Evolutionary conservation across 169 alveolate species (phyloP).

Genomic region (Plasmodium coatneyi): DNA sequence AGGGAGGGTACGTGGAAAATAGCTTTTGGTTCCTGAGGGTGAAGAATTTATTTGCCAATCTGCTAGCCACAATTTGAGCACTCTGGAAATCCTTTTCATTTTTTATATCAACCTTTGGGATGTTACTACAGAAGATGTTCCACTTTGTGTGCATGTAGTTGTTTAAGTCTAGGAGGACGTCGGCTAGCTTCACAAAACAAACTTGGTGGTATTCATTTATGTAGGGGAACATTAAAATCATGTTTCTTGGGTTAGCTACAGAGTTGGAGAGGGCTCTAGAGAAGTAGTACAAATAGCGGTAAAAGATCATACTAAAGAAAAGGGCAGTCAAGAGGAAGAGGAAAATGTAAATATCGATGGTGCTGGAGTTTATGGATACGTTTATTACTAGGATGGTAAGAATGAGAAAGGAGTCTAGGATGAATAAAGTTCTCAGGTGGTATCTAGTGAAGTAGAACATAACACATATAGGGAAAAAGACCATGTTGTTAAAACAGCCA

Average conservation of each 20-base stretch:
- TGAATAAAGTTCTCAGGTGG: slow-evolving; percentile 42
- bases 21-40: slow-evolving; percentile 39
- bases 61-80: neutral
- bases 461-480: slow-evolving; percentile 30
- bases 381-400: slow-evolving; percentile 9
- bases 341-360: slow-evolving; percentile 20
- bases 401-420: slow-evolving; percentile 10
- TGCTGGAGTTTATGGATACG: slow-evolving; percentile 30
- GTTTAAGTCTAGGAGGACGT: slow-evolving; percentile 48
- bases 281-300: slow-evolving; percentile 57
- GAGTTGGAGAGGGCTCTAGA: slow-evolving; percentile 22
- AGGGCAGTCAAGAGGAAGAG: slow-evolving; percentile 6
- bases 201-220: slow-evolving; percentile 57
- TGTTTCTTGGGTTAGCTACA: neutral
- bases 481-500: slow-evolving; percentile 54
- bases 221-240: slow-evolving; percentile 57
- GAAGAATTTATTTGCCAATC: slow-evolving; percentile 51
- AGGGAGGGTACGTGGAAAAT: slow-evolving; percentile 53
- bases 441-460: slow-evolving; percentile 43
- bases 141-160: slow-evolving; percentile 45
- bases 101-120: slow-evolving; percentile 11
- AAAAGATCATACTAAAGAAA: slow-evolving; percentile 26
- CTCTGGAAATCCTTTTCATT: slow-evolving; percentile 10
- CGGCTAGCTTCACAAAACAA: slow-evolving; percentile 56
- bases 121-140: slow-evolving; percentile 18